phyloP scores from a whole-genome alignment of 129 eudicot species.

The Flaveria trinervia region DNA sequence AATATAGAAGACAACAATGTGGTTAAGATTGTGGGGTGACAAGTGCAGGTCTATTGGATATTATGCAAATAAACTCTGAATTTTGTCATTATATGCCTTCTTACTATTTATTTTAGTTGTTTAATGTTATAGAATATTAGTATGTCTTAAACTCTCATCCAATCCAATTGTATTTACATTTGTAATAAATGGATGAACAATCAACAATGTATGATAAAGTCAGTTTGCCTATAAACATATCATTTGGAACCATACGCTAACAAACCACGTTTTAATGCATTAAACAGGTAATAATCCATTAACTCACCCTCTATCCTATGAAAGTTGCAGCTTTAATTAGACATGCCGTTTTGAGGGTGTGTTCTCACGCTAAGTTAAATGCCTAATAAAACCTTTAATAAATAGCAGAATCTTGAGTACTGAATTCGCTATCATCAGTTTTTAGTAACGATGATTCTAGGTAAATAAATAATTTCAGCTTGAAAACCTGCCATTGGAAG shows the following conservation, averaged over 20 bases:
- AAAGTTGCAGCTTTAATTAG: conserved; percentile 11
- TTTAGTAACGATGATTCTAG: conserved; percentile 1
- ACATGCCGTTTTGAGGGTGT: not conserved
- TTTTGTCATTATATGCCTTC: not conserved
- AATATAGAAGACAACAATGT: too few relatives aligned
- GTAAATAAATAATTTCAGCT: not conserved
- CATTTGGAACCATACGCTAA: conserved; percentile 1
- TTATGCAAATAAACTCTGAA: not conserved
- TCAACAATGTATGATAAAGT: not conserved
- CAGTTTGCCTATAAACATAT: conserved; percentile 5
- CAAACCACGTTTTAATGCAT: not conserved
- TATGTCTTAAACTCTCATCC: not conserved
- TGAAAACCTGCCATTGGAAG: conserved; percentile 6
- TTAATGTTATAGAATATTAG: not conserved
- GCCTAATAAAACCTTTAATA: not conserved
- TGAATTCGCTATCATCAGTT: conserved; percentile 5
- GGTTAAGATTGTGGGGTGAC: too few relatives aligned
- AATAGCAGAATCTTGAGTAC: conserved; percentile 10
- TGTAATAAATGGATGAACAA: conserved; percentile 9
- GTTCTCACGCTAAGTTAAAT: not conserved
- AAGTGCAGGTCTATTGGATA: too few relatives aligned
- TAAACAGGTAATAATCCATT: not conserved
- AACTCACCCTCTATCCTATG: conserved; percentile 2
- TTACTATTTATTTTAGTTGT: not conserved
- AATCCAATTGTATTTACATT: not conserved